Evolutionary conservation across 1,284 basidiomycete genomes (phyloP).

Genomic region (Trichosporon ovoides): DNA sequence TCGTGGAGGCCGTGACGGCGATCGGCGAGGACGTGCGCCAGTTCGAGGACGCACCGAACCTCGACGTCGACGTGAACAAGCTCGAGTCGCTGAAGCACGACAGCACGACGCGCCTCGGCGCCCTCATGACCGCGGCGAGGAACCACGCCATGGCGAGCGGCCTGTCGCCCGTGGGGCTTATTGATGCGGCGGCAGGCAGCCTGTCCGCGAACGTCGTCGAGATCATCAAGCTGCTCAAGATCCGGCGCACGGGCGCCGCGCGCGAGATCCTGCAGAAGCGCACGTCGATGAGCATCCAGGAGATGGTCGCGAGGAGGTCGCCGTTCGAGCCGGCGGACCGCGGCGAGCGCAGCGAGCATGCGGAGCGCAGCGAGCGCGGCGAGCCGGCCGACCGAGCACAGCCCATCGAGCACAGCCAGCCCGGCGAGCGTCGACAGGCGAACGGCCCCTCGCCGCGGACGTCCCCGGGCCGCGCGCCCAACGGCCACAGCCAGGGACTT

Average conservation of each 20-base stretch:
- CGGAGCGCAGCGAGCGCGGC: too few relatives aligned
- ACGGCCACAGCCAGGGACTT: too few relatives aligned
- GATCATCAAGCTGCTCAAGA: conserved; percentile 69
- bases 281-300: conserved; percentile 37
- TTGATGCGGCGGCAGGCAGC: conserved; percentile 95
- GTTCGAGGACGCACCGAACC: conserved; percentile 66
- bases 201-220: conserved; percentile 85
- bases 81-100: conserved; percentile 71
- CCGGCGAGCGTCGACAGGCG: too few relatives aligned
- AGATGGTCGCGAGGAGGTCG: conserved; percentile 41
- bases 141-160: conserved; percentile 92
- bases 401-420: too few relatives aligned
- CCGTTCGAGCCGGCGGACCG: conserved; percentile 9
- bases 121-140: conserved; percentile 82
- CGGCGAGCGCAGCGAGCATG: background rate
- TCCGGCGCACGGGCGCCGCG: conserved; percentile 66
- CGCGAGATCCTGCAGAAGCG: conserved; percentile 56
- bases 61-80: conserved; percentile 63
- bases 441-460: too few relatives aligned
- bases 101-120: conserved; percentile 81
- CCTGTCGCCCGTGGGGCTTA: conserved; percentile 85
- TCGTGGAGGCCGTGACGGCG: conserved; percentile 81
- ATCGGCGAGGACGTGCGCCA: conserved; percentile 80
- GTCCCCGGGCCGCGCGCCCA: too few relatives aligned
- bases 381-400: too few relatives aligned